Evolutionary conservation across 805 yeast species (phyloP).

Genomic region (Metschnikowia baotianmanensis): DNA sequence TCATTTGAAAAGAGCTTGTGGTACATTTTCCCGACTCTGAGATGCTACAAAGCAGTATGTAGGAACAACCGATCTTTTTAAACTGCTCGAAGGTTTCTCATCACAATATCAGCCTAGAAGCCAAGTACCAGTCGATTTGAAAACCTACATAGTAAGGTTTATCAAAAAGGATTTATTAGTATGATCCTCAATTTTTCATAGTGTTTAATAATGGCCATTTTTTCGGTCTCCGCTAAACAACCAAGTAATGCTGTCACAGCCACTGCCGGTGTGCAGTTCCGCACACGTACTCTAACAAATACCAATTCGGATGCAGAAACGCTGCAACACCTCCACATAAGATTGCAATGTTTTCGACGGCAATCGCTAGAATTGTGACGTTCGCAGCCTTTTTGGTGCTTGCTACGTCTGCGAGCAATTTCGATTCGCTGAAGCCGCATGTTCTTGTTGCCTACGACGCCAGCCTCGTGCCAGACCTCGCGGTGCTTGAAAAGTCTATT

Average conservation of each 20-base stretch:
- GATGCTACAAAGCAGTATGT: slow-evolving; percentile 28
- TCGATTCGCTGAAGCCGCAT: slow-evolving; percentile 9
- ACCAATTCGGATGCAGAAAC: not conserved
- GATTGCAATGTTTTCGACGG: slow-evolving; percentile 13
- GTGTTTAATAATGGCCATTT: too few relatives aligned
- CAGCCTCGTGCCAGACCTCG: slow-evolving; percentile 12
- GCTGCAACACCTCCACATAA: not conserved
- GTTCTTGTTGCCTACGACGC: slow-evolving; percentile 38
- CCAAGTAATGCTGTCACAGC: too few relatives aligned
- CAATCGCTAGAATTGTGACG: slow-evolving; percentile 17
- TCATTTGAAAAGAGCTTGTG: slow-evolving; percentile 9
- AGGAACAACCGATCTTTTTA: slow-evolving; percentile 32
- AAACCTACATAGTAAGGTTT: too few relatives aligned
- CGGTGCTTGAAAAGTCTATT: slow-evolving; percentile 11
- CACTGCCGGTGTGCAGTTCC: slow-evolving; percentile 14
- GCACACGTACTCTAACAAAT: slow-evolving; percentile 19
- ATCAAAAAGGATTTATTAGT: too few relatives aligned
- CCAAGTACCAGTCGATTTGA: too few relatives aligned
- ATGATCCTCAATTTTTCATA: too few relatives aligned
- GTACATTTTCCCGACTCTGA: slow-evolving; percentile 24
- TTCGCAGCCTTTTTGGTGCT: slow-evolving; percentile 12
- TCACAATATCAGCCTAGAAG: too few relatives aligned
- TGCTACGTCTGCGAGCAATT: slow-evolving; percentile 7
- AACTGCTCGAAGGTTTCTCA: not conserved
- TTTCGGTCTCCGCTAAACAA: too few relatives aligned